A percentile compares a stretch with the other conserved stretches of the same genome.
Conservation (phyloP, 2,329 filamentous ascomycete genomes). For the Davidsoniella eucalypti region DNA sequence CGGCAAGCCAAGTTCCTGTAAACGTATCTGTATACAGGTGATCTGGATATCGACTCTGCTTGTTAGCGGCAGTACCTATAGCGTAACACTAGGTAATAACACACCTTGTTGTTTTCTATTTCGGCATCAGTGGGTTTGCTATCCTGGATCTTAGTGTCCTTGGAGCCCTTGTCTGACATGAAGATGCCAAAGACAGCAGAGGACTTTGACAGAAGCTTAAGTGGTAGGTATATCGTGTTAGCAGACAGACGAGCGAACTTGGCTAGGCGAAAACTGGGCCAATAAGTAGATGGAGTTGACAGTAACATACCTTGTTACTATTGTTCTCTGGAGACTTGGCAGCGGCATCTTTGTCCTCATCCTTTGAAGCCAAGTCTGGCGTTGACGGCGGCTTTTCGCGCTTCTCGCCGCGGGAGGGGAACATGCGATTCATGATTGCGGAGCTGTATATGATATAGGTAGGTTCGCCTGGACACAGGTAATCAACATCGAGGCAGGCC, state of each 20-base stretch:
- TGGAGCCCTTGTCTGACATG: conserved; percentile 4
- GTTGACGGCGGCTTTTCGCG: conserved; percentile 1
- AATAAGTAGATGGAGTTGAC: background rate
- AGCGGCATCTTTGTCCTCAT: background rate
- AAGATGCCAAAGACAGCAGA: conserved; percentile 5
- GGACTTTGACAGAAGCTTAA: conserved; percentile 5
- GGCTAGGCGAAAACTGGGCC: background rate
- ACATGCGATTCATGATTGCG: conserved; percentile 7
- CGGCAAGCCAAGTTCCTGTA: conserved; percentile 28
- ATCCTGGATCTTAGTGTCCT: conserved; percentile 5
- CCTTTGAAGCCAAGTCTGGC: background rate
- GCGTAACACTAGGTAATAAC: background rate
- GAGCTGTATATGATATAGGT: too few species aligned
- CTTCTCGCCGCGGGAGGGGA: conserved; percentile 8
- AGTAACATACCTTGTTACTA: conserved; percentile 4
- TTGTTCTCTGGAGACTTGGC: conserved; percentile 2
- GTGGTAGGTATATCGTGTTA: background rate
- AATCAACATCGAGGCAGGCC: too few species aligned
- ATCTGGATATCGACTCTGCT: conserved; percentile 21
- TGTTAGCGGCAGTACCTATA: background rate
- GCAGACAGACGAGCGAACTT: background rate
- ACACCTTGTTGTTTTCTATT: conserved; percentile 25
- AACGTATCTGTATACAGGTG: conserved; percentile 23
- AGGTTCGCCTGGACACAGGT: too few species aligned
- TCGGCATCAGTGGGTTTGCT: conserved; percentile 36